Evolutionary conservation across 2,329 filamentous ascomycete species (phyloP), one percentile per base, ranked within the genome.

Genomic region (Apiospora marii): DNA sequence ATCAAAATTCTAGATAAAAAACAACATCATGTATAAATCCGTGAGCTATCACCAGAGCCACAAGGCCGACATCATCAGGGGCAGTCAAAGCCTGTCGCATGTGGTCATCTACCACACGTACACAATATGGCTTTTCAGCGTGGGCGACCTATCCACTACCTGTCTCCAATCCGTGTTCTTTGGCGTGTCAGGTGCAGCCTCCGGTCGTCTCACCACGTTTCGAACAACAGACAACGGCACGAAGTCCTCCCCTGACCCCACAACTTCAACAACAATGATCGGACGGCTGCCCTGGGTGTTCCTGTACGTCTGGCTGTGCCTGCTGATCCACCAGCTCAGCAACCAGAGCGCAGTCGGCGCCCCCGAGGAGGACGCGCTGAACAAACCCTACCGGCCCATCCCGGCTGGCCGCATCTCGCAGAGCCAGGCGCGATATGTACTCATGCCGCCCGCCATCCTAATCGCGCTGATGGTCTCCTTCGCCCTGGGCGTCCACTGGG

Each of bases 331-430:
- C 4, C 64, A 67, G 37, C 64, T 67, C 37, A 30, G 22, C 37
- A 67, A 67, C 64, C 64, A 67, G 24, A 46, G 37, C 64, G 19
- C 34, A 6, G 30, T 8, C 16, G 64, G 64, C 10, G 64, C 37
- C 10, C 64, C 64, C 10, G 64, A 41, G 64, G 64, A 67, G 10
- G 64, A 67, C 37, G 64, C 64, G 22, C 34, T 67, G 27, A 67
- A 44, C 51, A 67, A 67, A 14, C 30, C 22, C 4, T 67, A 30
- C 4, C 64, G 64, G 1, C 64, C 64, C 37, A 67, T 67, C 37
- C 64, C 64, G 4, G 22, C 64, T 3, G 64, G 64, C 22, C 64
- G 34, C 34, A 67, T 67, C 64, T 44, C 64, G 3, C 64, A 67
- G 4, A 1, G 22, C 12, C 64, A 27, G 2, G 64, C 27, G 10